Conservation (phyloP, 805 yeast species). For the Cyberlindnera subsufficiens region DNA sequence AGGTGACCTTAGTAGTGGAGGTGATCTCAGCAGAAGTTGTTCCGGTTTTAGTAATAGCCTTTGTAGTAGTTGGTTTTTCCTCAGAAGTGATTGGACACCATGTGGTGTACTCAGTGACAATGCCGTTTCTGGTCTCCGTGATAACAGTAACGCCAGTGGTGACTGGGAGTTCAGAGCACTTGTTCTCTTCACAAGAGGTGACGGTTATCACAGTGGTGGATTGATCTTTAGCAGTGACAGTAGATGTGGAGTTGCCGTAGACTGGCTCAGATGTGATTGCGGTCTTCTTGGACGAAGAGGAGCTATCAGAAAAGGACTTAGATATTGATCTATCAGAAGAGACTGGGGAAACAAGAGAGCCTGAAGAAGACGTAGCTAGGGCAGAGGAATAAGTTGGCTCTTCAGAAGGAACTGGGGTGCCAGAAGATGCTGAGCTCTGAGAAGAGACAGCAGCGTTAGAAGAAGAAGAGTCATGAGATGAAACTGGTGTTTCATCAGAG, state of each 20-base stretch:
- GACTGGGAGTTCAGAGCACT: constrained; percentile 1
- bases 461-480: too few relatives aligned
- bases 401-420: background rate
- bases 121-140: constrained; percentile 2
- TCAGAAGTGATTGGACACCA: constrained; percentile 3
- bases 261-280: too few relatives aligned
- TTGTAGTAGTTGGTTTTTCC: background rate
- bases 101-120: constrained; percentile 3
- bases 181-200: constrained; percentile 4
- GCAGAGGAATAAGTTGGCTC: background rate
- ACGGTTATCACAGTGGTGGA: constrained; percentile 2
- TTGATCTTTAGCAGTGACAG: background rate
- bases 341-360: background rate
- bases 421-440: background rate
- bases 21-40: background rate
- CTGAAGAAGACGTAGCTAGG: background rate
- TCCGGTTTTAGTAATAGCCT: background rate
- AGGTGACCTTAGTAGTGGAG: background rate
- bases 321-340: constrained; percentile 1
- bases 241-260: background rate
- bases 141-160: constrained; percentile 6
- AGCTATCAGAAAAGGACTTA: background rate
- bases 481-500: background rate
- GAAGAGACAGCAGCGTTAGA: too few relatives aligned
- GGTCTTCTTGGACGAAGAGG: background rate